Evolutionary conservation across 202 grass and related monocot species (phyloP).

Genomic region (Setaria viridis): DNA sequence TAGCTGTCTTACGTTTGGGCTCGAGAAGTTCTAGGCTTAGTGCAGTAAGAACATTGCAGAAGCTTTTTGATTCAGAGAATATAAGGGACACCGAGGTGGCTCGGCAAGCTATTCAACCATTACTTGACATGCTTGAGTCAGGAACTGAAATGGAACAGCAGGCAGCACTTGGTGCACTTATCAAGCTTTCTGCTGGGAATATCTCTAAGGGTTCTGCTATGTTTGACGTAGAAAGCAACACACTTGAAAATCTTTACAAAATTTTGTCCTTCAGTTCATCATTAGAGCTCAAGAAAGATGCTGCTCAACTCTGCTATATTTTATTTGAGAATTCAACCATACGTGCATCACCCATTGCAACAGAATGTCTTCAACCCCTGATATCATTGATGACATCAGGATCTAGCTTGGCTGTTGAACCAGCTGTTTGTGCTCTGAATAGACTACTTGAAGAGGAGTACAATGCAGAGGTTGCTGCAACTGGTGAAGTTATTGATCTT

Average conservation of each 20-base stretch:
- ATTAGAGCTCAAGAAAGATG: conserved; percentile 87
- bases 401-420: conserved; percentile 67
- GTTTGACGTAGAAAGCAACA: conserved; percentile 81
- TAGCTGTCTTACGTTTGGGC: conserved; percentile 86
- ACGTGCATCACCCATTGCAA: conserved; percentile 68
- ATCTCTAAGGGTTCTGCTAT: conserved; percentile 78
- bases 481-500: conserved; percentile 76
- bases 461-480: conserved; percentile 86
- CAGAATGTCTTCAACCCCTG: conserved; percentile 84
- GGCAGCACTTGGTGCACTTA: conserved; percentile 78
- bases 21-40: conserved; percentile 92
- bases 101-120: conserved; percentile 88
- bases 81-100: conserved; percentile 94
- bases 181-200: conserved; percentile 83
- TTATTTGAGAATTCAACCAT: conserved; percentile 86
- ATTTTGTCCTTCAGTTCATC: conserved; percentile 77
- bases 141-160: conserved; percentile 96
- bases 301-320: conserved; percentile 90
- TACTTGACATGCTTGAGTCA: conserved; percentile 93
- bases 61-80: conserved; percentile 90
- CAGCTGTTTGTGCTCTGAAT: conserved; percentile 78
- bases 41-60: conserved; percentile 85
- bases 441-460: conserved; percentile 85
- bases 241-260: conserved; percentile 90
- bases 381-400: conserved; percentile 81